Conservation (phyloP, 1,139 yeast species). For the Geotrichum klebahnii region DNA sequence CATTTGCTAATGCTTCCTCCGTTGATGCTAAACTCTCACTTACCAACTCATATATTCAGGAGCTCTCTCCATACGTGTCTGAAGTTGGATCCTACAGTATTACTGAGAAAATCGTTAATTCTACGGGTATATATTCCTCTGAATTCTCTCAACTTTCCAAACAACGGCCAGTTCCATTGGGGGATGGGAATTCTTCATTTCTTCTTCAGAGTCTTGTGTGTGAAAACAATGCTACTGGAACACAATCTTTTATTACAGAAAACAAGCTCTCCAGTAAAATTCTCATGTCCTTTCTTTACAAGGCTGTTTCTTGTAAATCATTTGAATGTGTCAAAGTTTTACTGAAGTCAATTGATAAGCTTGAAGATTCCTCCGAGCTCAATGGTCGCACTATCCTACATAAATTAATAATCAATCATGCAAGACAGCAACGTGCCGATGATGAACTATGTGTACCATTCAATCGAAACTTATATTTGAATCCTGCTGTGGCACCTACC, state of each 20-base stretch:
- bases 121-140: background rate
- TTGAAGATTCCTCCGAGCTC: slow-evolving; percentile 66
- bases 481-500: slow-evolving; percentile 52
- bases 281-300: slow-evolving; percentile 56
- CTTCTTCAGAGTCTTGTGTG: slow-evolving; percentile 17
- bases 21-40: slow-evolving; percentile 51
- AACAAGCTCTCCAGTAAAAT: slow-evolving; percentile 6
- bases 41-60: slow-evolving; percentile 54
- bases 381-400: slow-evolving; percentile 83
- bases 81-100: slow-evolving; percentile 20
- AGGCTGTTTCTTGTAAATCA: slow-evolving; percentile 54
- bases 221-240: slow-evolving; percentile 34
- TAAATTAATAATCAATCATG: slow-evolving; percentile 71
- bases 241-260: slow-evolving; percentile 21
- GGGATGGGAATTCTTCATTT: slow-evolving; percentile 5
- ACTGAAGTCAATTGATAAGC: slow-evolving; percentile 46
- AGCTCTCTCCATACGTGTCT: slow-evolving; percentile 36
- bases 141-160: slow-evolving; percentile 8
- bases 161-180: background rate
- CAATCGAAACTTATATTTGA: slow-evolving; percentile 35
- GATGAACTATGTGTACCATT: slow-evolving; percentile 21
- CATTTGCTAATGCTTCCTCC: slow-evolving; percentile 65
- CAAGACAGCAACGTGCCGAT: slow-evolving; percentile 46
- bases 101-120: slow-evolving; percentile 5
- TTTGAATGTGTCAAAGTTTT: slow-evolving; percentile 54